Evolutionary conservation across 345 rosid genomes (phyloP), one percentile per base, ranked within the genome.

Genomic region (Dipteronia dyeriana): DNA sequence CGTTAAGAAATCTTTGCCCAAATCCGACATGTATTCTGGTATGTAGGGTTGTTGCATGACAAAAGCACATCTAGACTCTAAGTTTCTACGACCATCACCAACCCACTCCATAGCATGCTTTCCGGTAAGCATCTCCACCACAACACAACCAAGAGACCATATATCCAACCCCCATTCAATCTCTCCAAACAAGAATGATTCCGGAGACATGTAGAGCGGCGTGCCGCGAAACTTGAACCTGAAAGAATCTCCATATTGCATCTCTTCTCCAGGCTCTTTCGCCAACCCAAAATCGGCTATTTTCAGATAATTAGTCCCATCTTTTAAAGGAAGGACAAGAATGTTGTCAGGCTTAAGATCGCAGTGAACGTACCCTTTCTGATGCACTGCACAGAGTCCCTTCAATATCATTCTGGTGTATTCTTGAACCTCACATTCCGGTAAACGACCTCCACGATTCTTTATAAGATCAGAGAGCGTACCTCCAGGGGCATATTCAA

Each of bases 121-220:
- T 23, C 87, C 87, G 0, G 85, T 68, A 4, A 77, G 26, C 87
- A 82, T 82, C 85, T 85, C 87, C 6, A 79, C 74, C 7, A 85
- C 47, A 2, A 84, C 63, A 22, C 85, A 82, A 14, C 85, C 87
- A 25, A 85, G 82, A 14, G 83, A 85, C 87, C 87, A 85, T 0
- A 85, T 63, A 75, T 85, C 87, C 31, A 71, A 68, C 23, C 80
- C 76, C 9, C 82, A 34, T 56, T 71, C 81, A 60, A 79, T 82
- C 34, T 76, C 74, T 22, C 77, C 78, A 5, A 70, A 76, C 63
- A 71, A 75, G 4, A 82, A 83, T 3, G 87, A 82, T 59, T 85
- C 87, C 9, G 84, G 87, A 0, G 87, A 65, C 80, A 82, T 85
- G 29, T 76, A 79, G n/a, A 82, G 53, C 17, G 85, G 87, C 23